Percentiles rank a stretch among this genome's conserved stretches.
Conservation (phyloP, 2,329 filamentous ascomycete genomes). For the Hortaea werneckii region DNA sequence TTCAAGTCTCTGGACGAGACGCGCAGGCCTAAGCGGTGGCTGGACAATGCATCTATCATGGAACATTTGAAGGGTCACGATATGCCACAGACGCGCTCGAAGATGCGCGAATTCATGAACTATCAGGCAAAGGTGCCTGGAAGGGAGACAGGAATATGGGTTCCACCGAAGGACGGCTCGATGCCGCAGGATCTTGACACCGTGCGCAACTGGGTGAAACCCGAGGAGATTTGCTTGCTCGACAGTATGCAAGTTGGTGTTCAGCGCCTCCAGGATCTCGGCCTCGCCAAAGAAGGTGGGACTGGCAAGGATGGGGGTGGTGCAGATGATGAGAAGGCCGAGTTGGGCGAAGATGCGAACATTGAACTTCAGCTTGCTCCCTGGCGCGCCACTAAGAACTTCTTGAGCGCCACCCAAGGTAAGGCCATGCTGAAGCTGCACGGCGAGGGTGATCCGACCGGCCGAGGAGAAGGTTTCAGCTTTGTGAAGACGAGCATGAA, state of each 20-base stretch:
- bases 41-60: slow-evolving; percentile 55
- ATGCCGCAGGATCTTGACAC: slow-evolving; percentile 68
- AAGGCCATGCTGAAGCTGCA: slow-evolving; percentile 96
- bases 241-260: slow-evolving; percentile 96
- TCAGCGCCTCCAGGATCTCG: slow-evolving; percentile 82
- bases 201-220: slow-evolving; percentile 81
- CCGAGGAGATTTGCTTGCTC: slow-evolving; percentile 87
- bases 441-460: slow-evolving; percentile 88
- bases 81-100: slow-evolving; percentile 90
- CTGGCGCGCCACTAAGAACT: slow-evolving; percentile 95
- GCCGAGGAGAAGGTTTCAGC: slow-evolving; percentile 86
- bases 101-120: slow-evolving; percentile 89
- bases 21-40: slow-evolving; percentile 51
- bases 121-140: slow-evolving; percentile 76
- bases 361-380: slow-evolving; percentile 84
- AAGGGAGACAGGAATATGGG: slow-evolving; percentile 62
- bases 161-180: slow-evolving; percentile 53
- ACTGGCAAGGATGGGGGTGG: slow-evolving; percentile 41
- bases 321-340: slow-evolving; percentile 46
- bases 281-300: slow-evolving; percentile 36
- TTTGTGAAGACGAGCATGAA: slow-evolving; percentile 99
- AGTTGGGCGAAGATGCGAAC: slow-evolving; percentile 57
- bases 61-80: slow-evolving; percentile 83
- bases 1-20: slow-evolving; percentile 57
- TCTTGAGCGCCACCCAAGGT: slow-evolving; percentile 82